Conservation (phyloP, 805 yeast genomes). For the Cyberlindnera japonica region DNA sequence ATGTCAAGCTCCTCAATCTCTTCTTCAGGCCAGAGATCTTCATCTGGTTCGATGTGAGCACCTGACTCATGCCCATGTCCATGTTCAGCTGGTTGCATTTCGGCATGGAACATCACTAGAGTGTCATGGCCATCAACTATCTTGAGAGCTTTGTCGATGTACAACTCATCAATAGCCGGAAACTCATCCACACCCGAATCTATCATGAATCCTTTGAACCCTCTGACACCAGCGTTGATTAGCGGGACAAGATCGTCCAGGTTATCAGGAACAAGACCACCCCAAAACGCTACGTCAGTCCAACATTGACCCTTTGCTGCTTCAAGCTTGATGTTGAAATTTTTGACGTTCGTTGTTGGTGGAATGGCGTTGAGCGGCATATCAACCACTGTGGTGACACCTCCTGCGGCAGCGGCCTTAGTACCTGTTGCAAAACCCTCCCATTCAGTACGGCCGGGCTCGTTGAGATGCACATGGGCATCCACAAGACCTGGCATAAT, state of each 20-base stretch:
- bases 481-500: constrained; percentile 91
- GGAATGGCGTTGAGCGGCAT: constrained; percentile 97
- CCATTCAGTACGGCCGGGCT: constrained; percentile 98
- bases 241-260: constrained; percentile 66
- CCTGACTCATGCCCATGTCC: constrained; percentile 28
- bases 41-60: constrained; percentile 8
- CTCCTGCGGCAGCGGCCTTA: constrained; percentile 91
- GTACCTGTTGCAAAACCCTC: constrained; percentile 98
- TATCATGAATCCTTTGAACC: constrained; percentile 89
- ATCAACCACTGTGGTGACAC: constrained; percentile 92
- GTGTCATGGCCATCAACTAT: constrained; percentile 61
- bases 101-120: constrained; percentile 89
- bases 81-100: constrained; percentile 55
- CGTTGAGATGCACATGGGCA: constrained; percentile 91
- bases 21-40: constrained; percentile 12
- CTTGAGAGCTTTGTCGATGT: constrained; percentile 66
- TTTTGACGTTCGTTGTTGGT: constrained; percentile 82
- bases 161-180: constrained; percentile 68
- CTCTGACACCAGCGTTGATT: constrained; percentile 83
- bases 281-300: constrained; percentile 97
- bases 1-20: constrained; percentile 25
- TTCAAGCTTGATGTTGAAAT: constrained; percentile 66
- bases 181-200: constrained; percentile 97
- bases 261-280: constrained; percentile 85
- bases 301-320: constrained; percentile 83